Conservation (phyloP, 305 asterid species). For the Andrographis paniculata region DNA sequence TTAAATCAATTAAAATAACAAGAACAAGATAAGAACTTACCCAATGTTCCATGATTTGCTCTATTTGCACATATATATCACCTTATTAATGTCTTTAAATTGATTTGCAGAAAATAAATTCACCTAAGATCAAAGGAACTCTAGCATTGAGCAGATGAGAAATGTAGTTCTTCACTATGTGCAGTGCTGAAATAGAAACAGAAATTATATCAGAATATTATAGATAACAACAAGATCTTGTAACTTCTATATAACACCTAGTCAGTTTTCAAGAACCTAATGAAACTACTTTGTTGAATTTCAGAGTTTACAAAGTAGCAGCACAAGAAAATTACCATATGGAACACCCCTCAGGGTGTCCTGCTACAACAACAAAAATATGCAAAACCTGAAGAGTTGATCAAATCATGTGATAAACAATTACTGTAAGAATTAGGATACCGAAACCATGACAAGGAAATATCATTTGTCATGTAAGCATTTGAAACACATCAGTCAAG, state of each 20-base stretch:
- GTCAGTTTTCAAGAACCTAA: slow-evolving; percentile 2
- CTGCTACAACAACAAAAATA: too few species aligned
- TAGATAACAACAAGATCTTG: slow-evolving; percentile 1
- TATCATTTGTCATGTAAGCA: slow-evolving; percentile 16
- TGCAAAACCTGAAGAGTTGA: too few species aligned
- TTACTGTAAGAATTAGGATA: neutral
- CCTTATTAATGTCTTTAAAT: slow-evolving; percentile 8
- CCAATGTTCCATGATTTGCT: slow-evolving; percentile 8
- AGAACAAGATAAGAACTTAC: slow-evolving; percentile 3
- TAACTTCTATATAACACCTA: neutral
- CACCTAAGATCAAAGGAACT: slow-evolving; percentile 82
- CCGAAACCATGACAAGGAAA: slow-evolving; percentile 7
- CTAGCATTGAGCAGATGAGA: slow-evolving; percentile 52
- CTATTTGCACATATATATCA: slow-evolving; percentile 11
- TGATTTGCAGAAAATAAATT: slow-evolving; percentile 12
- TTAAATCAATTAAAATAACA: too few species aligned
- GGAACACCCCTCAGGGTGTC: too few species aligned
- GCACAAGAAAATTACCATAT: too few species aligned
- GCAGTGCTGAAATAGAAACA: slow-evolving; percentile 48
- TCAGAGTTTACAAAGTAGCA: too few species aligned
- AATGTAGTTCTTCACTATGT: slow-evolving; percentile 79
- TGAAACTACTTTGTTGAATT: too few species aligned
- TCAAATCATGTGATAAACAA: neutral
- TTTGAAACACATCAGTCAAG: slow-evolving; percentile 12
- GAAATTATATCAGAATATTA: slow-evolving; percentile 15